Base-by-base conservation (phyloP, 768 basidiomycete species). In the Cubamyces sp. region DNA sequence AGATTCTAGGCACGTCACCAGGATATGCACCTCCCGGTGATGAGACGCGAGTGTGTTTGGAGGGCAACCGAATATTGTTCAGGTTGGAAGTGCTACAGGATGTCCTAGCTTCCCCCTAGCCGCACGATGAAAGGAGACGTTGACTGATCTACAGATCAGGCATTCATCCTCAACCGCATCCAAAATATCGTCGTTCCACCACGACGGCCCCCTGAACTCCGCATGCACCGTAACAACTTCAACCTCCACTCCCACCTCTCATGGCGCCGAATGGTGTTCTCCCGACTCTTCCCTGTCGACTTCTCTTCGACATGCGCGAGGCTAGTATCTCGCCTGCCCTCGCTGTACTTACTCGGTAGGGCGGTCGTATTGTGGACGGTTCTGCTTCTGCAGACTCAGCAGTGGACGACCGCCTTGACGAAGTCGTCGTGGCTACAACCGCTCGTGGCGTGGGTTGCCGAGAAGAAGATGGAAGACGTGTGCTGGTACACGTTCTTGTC, bases 111-210 rank as follows among this genome's bases (percentile, higher is more conserved):
- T 54, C 1, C 25, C 42, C 34, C 28, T 54, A 23, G 21, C 34
- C 51, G 53, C 53, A n/a, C 3, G 40, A 42, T 40, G 30, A 34
- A 30, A 19, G 46, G 46, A 30, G 15, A 57, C n/a, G 39, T 65
- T 61, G 46, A 61, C 60, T 61, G 28, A 59, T 50, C 30, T 2
- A 19, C 34, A 55, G 53, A 43, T 16, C 66, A 91, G 89, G 87
- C 84, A 14, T 74, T 92, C 50, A 69, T 92, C 28, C 74, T 91
- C 60, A 88, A 92, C 66, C 82, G 91, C 28, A 88, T 92, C 60
- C 91, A 91, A 67, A 86, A 92, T 70, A 83, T 90, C 45, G 85
- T 91, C 47, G 84, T 90, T 0, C 91, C 91, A 14, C 82, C 87
- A 39, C 82, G 83, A 2, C 73, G 70, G 41, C 74, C 73, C 41